Base-by-base conservation (phyloP, 2,329 filamentous ascomycete species). In the Aspergillus sp. region DNA sequence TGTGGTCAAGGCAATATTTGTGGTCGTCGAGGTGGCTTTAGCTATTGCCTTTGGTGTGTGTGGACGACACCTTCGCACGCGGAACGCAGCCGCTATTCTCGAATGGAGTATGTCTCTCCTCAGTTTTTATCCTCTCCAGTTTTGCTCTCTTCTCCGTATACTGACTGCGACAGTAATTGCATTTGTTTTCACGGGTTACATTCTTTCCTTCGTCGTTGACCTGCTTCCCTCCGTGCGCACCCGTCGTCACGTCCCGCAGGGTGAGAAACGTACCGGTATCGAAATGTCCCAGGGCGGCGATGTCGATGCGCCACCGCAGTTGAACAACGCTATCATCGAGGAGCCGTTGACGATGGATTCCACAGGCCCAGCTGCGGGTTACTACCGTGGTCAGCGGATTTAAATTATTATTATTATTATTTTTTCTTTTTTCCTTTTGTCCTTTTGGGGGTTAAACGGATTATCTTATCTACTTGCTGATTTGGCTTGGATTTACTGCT, bases 181-280 rank as follows among this genome's bases (percentile, higher is more conserved):
- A 30, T 82, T 94, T 61, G 75, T 95, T 61, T 96, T 90, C 71
- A 87, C 86, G 45, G 85, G 90, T 61, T 97, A 95, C 70, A 76
- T 94, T 51, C 78, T 91, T 52, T 88, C 85, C 51, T 97, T 94
- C 73, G 78, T 85, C 60, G 76, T 96, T 63, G 91, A 98, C 69
- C 80, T 98, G 43, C 76, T 86, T 53, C 93, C 93, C 0, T 87
- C 88, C 7, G 73, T 85, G 2, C 73, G 78, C 51, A 85, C 81
- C 7, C 80, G 77, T 53, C 63, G 71, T 54, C 68, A 68, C 44
- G 47, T 70, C 4, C 69, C 70, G 0, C 70, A 73, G 44, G 70
- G 69, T 29, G 63, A 70, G 48, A 68, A 67, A 51, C 55, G 54
- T 19, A 27, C 63, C 30, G 55, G 54, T 19, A 27, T 63, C 30